Conservation (phyloP, 2,329 filamentous ascomycete genomes). For the Ustulina deusta region DNA sequence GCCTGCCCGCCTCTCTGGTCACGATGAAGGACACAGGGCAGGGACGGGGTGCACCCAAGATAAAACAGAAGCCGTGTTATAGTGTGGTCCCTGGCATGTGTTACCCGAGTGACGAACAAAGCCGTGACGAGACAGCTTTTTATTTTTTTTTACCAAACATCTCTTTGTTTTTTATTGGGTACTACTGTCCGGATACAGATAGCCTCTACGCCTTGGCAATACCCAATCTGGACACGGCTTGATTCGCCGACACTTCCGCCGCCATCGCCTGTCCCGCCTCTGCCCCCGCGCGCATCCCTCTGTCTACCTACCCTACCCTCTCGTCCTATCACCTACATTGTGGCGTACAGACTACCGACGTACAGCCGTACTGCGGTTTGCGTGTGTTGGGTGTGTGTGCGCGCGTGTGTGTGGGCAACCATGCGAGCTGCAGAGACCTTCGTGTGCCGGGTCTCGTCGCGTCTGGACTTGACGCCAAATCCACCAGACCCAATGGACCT, state of each 20-base stretch:
- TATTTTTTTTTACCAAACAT: background rate
- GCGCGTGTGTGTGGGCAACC: background rate
- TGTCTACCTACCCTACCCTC: background rate
- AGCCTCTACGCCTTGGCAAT: background rate
- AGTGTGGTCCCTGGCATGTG: background rate
- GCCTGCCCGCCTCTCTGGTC: background rate
- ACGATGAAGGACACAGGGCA: background rate
- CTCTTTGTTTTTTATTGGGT: background rate
- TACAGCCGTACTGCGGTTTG: background rate
- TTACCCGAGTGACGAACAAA: background rate
- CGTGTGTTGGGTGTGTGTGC: no score
- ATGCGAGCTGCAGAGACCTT: background rate
- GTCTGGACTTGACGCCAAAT: background rate
- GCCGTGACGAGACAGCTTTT: background rate
- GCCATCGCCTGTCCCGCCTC: slow-evolving; percentile 2
- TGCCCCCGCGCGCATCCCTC: background rate
- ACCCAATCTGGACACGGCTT: slow-evolving; percentile 26
- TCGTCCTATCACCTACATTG: background rate
- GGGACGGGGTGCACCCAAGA: background rate
- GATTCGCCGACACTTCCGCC: slow-evolving; percentile 32
- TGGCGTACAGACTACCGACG: background rate
- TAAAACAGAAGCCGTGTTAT: slow-evolving; percentile 4
- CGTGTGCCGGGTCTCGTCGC: background rate
- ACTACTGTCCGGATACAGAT: background rate
- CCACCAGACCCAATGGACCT: background rate